These are phyloP conservation scores for Margaritispora aquatica DNA, from an alignment of 495 filamentous ascomycete genomes.

Conservation along the genomic window DNA sequence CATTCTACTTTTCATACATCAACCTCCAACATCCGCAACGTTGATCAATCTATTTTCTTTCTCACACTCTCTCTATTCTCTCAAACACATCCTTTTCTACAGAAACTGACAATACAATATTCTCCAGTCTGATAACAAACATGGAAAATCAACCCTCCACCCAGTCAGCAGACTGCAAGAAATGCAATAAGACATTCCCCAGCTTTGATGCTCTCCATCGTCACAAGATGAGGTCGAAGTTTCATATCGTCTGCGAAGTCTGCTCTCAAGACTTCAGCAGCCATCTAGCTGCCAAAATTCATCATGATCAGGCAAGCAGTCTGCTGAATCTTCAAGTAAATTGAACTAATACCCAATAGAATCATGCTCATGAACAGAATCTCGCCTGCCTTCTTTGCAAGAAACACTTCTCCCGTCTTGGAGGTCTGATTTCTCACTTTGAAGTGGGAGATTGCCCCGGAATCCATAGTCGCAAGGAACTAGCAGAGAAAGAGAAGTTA, in stretches of 20 bases:
- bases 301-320: conserved; percentile 17
- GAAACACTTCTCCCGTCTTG: conserved; percentile 12
- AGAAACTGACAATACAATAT: too few relatives aligned
- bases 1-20: too few relatives aligned
- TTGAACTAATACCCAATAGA: neutral
- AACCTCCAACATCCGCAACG: too few relatives aligned
- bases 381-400: conserved; percentile 9
- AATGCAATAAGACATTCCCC: conserved; percentile 11
- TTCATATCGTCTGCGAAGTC: conserved; percentile 11
- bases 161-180: neutral
- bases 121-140: neutral
- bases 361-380: conserved; percentile 15
- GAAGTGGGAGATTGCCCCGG: conserved; percentile 2
- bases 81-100: too few relatives aligned
- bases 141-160: neutral
- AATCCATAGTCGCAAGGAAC: neutral
- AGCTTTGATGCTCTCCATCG: conserved; percentile 1
- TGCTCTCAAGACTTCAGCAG: conserved; percentile 16
- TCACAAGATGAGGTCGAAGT: conserved; percentile 9
- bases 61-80: too few relatives aligned
- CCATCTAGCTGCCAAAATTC: conserved; percentile 6
- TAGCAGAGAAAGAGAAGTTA: neutral
- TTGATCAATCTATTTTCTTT: too few relatives aligned
- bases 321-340: neutral
- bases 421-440: conserved; percentile 13